Evolutionary conservation across 306 rosid genomes (phyloP).

Genomic region (Medicago truncatula): DNA sequence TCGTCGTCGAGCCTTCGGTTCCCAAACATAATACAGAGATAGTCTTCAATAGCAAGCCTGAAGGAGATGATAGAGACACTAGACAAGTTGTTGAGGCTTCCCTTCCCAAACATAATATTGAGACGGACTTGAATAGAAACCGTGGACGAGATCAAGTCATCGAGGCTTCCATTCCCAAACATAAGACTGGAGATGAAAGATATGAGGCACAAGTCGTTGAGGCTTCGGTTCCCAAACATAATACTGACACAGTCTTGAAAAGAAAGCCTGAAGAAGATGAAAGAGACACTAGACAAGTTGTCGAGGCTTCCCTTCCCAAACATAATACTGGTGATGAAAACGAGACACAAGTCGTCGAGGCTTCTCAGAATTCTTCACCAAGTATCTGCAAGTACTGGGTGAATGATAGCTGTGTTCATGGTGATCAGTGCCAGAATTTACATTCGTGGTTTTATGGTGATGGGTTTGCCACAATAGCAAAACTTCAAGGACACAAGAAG

Average conservation of each 20-base stretch:
- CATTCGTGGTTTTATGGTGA: conserved; percentile 54
- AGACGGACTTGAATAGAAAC: too few relatives aligned
- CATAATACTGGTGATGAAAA: background rate
- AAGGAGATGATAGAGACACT: background rate
- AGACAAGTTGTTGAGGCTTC: too few relatives aligned
- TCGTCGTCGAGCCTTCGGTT: too few relatives aligned
- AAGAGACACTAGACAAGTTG: background rate
- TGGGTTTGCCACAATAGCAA: conserved; percentile 40
- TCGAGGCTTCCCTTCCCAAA: too few relatives aligned
- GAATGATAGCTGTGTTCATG: conserved; percentile 42
- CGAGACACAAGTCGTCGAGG: too few relatives aligned
- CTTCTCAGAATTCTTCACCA: background rate
- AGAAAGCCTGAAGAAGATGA: background rate
- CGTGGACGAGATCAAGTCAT: background rate
- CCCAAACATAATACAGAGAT: background rate
- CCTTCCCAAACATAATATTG: background rate
- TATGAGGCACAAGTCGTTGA: too few relatives aligned
- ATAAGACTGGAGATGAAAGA: background rate
- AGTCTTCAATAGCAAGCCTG: background rate
- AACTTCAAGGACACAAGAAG: conserved; percentile 60
- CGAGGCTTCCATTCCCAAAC: background rate
- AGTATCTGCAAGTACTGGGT: conserved; percentile 51
- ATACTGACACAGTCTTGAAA: background rate
- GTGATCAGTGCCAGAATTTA: conserved; percentile 44
- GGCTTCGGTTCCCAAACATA: background rate